These are phyloP conservation scores for Gremmenia infestans DNA, from an alignment of 2,329 filamentous ascomycete genomes.

Conservation along the genomic window DNA sequence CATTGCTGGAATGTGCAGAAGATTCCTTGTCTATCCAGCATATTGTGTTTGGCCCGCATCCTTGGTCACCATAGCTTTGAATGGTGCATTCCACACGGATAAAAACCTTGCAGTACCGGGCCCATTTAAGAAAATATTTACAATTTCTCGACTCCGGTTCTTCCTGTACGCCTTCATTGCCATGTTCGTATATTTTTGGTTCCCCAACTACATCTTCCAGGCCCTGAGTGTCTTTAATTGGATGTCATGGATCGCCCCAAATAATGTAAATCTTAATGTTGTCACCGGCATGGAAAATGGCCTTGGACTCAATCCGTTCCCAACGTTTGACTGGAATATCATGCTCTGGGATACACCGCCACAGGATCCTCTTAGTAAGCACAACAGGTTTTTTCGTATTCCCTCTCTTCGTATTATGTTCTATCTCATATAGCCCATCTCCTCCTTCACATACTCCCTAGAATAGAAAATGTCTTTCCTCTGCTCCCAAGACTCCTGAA, in stretches of 20 bases:
- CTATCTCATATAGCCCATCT: too few relatives aligned
- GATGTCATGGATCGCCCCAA: constrained; percentile 49
- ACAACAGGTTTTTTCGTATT: too few relatives aligned
- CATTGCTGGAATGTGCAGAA: constrained; percentile 44
- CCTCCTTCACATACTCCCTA: too few relatives aligned
- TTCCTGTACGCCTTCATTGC: constrained; percentile 39
- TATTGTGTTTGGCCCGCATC: constrained; percentile 48
- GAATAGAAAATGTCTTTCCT: too few relatives aligned
- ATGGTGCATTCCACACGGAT: constrained; percentile 40
- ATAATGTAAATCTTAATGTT: constrained; percentile 35
- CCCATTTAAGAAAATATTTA: constrained; percentile 38
- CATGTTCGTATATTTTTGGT: constrained; percentile 50
- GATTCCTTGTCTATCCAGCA: constrained; percentile 48
- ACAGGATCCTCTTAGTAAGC: constrained; percentile 48
- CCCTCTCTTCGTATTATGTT: too few relatives aligned
- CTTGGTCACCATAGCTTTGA: constrained; percentile 43
- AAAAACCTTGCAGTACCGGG: constrained; percentile 30
- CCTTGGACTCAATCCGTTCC: constrained; percentile 38
- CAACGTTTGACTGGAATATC: constrained; percentile 43
- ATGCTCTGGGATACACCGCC: constrained; percentile 10
- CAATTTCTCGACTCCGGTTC: constrained; percentile 41
- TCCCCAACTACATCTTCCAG: constrained; percentile 46
- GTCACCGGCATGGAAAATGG: constrained; percentile 36
- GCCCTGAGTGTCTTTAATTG: constrained; percentile 45
- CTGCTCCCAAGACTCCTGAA: too few relatives aligned